Conservation (phyloP, 139 green algal genomes). For the Chlamydomonas sp. region DNA sequence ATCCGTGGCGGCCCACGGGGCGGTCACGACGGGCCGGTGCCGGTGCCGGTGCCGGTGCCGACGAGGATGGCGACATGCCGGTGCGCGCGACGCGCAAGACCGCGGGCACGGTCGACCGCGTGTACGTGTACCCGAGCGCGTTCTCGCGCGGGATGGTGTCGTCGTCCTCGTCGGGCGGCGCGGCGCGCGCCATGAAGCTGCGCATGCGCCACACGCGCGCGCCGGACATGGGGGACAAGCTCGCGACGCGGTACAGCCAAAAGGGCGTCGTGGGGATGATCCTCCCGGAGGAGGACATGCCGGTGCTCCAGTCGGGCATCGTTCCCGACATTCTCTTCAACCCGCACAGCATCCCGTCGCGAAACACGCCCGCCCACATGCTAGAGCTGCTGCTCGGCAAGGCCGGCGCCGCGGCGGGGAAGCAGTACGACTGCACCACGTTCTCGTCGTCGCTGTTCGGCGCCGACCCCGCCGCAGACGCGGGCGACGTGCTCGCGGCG, state of each 20-base stretch:
- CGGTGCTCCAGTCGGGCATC: slow-evolving; percentile 5
- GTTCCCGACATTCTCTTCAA: slow-evolving; percentile 33
- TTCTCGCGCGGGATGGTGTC: too few relatives aligned
- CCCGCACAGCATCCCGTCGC: slow-evolving; percentile 18
- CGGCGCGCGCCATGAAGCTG: slow-evolving; percentile 43
- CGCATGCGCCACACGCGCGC: slow-evolving; percentile 36
- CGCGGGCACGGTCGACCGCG: background rate
- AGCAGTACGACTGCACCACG: background rate
- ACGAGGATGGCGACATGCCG: too few relatives aligned
- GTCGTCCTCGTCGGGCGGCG: too few relatives aligned
- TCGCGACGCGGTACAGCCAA: slow-evolving; percentile 27
- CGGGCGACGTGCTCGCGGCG: background rate
- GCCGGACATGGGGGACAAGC: slow-evolving; percentile 61
- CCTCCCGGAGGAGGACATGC: slow-evolving; percentile 17
- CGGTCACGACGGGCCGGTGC: too few relatives aligned
- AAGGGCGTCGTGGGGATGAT: slow-evolving; percentile 25
- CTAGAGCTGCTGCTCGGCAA: slow-evolving; percentile 4
- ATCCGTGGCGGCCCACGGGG: too few relatives aligned
- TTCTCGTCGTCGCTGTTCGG: background rate
- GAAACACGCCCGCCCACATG: slow-evolving; percentile 6
- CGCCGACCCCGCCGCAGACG: background rate
- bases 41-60: too few relatives aligned
- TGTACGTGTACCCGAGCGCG: background rate
- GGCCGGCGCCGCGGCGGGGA: background rate
- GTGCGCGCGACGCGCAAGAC: too few relatives aligned